Evolutionary conservation across 345 rosid genomes (phyloP).

Genomic region (Orychophragmus violaceus): DNA sequence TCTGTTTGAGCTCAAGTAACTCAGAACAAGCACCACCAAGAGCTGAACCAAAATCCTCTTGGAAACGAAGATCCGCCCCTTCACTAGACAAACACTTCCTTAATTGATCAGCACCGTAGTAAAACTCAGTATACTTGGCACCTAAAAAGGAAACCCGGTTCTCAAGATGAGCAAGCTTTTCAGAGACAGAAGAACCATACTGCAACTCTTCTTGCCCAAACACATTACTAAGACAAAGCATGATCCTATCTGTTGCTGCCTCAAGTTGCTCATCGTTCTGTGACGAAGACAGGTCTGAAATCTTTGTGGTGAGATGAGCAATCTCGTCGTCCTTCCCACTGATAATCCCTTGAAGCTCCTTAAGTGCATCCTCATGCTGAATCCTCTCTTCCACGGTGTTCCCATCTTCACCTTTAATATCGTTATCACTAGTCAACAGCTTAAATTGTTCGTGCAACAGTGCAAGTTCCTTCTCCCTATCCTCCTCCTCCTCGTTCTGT

Average conservation of each 20-base stretch:
- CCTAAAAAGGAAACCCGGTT: constrained; percentile 42
- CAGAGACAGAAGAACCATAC: constrained; percentile 44
- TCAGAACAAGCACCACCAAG: constrained; percentile 58
- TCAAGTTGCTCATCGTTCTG: constrained; percentile 39
- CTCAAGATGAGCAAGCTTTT: constrained; percentile 56
- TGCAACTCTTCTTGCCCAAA: constrained; percentile 51
- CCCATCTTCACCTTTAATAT: constrained; percentile 22
- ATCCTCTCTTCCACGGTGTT: constrained; percentile 36
- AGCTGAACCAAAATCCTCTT: constrained; percentile 48
- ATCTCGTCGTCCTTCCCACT: constrained; percentile 49
- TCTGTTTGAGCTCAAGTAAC: constrained; percentile 51
- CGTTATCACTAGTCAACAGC: constrained; percentile 28
- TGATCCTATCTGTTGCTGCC: constrained; percentile 53
- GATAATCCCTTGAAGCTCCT: constrained; percentile 36
- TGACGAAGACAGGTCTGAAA: constrained; percentile 38
- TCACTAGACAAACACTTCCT: constrained; percentile 53
- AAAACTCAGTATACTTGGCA: constrained; percentile 55
- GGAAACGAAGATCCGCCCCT: constrained; percentile 38
- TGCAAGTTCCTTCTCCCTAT: constrained; percentile 36
- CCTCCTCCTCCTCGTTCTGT: constrained; percentile 54
- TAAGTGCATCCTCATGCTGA: constrained; percentile 37
- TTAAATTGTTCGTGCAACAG: constrained; percentile 42
- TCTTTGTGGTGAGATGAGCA: constrained; percentile 49
- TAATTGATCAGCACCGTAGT: constrained; percentile 58
- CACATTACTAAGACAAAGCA: constrained; percentile 46